Evolutionary conservation across 2,329 filamentous ascomycete species (phyloP).

Genomic region (Fusarium sp.): DNA sequence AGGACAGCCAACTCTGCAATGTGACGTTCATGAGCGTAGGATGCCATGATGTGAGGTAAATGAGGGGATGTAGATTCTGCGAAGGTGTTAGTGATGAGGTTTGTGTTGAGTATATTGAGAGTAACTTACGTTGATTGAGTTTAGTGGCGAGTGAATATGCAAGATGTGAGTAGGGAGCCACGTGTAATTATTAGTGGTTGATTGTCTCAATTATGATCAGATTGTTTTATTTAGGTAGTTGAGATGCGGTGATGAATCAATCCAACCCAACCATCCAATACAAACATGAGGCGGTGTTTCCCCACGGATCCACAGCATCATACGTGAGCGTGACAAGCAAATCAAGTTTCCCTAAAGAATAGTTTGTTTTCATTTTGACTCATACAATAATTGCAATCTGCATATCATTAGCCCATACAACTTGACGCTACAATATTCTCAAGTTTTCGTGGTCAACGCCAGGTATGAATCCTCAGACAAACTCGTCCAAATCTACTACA

Average conservation of each 20-base stretch:
- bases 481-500: slow-evolving; percentile 9
- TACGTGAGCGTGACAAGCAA: not conserved
- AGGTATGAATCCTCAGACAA: not conserved
- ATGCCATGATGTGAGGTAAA: slow-evolving; percentile 34
- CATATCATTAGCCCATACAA: not conserved
- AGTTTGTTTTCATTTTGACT: too few species aligned
- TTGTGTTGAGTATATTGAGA: not conserved
- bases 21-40: slow-evolving; percentile 51
- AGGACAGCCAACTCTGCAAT: slow-evolving; percentile 65
- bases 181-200: not conserved
- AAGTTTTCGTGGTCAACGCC: not conserved
- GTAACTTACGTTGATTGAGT: not conserved
- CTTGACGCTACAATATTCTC: too few species aligned
- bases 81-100: slow-evolving; percentile 1
- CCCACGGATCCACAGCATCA: slow-evolving; percentile 22
- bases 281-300: not conserved
- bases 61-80: not conserved
- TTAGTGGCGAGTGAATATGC: not conserved
- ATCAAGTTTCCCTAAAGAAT: too few species aligned
- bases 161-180: not conserved
- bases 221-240: not conserved
- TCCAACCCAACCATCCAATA: not conserved
- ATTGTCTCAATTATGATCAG: slow-evolving; percentile 10
- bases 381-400: not conserved
- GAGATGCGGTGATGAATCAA: slow-evolving; percentile 13